Base-by-base conservation (phyloP, 805 yeast species). In the Nakazawaea anatomiae region DNA sequence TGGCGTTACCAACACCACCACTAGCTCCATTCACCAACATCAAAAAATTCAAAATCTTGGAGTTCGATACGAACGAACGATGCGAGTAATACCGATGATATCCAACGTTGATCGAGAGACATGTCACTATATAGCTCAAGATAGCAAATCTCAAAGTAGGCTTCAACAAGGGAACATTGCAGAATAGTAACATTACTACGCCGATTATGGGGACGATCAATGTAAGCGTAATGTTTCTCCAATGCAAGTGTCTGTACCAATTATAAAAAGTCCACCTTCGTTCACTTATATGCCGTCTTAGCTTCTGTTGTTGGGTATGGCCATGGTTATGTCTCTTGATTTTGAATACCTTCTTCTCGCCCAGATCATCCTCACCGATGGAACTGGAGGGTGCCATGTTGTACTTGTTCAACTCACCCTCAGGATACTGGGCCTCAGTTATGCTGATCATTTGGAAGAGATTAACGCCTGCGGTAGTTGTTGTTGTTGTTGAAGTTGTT, bases 51-150 rank as follows among this genome's bases (percentile, higher is more conserved):
- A 87, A 55, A 2, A 73, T 67, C 12, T 65, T 60, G 28, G 69
- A 58, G n/a, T 78, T 75, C 9, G 68, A 67, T 8, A 47, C 52
- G 63, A 80, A 80, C 6, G 86, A 61, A 40, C 82, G 71, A 62
- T 83, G 89, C 1, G 95, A 75, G 75, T 78, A 88, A 53, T 84
- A 75, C 44, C 96, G 73, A 63, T 89, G 96, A 69, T 89, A 89
- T 2, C 95, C 88, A 12, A 89, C 87, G 44, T 91, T 87, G 60
- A 89, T 80, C 39, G 89, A 80, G n/a, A 87, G 58, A 29, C 89
- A 83, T 11, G 89, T 77, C 52, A 80, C 60, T 25, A 72, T 58
- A 64, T 87, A 89, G 61, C 83, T 75, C 46, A 72, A 55, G 11
- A 82, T 48, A 1, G 82, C 75, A 61, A 85, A 78, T 18, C 72